Base-by-base conservation (phyloP, 805 yeast genomes). In the Lipomyces orientalis region DNA sequence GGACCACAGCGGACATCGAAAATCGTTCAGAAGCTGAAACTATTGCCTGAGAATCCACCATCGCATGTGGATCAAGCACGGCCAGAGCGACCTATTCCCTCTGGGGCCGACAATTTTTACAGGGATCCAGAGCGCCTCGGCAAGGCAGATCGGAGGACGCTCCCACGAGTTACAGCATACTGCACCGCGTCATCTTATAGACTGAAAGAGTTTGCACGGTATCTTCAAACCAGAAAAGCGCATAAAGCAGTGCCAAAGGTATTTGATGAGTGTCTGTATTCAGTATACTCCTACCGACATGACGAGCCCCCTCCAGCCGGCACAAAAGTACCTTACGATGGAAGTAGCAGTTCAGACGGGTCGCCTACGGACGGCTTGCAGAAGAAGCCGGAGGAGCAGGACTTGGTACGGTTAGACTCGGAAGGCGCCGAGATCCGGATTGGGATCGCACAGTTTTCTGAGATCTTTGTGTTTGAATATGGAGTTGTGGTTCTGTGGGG, bases 401-500 rank as follows among this genome's bases (percentile, higher is more conserved):
- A 73, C 37, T 22, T 87, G 10, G 90, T 90, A 7, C 79, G 96
- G 69, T 79, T 94, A 51, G 97, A 92, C 67, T 97, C 91, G 74
- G 97, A 93, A 77, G 98, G 98, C 65, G 97, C 97, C 39, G 97
- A 93, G 72, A 91, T 94, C 61, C 94, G 92, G 73, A 88, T 94
- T 59, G 92, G 93, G 62, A 89, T 88, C 73, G 84, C 86, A 67
- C 77, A 75, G 34, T 84, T 86, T 35, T 88, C 88, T 9, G 98
- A 93, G 76, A 82, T 93, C 8, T 95, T 93, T 75, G 82, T 95
- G 7, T 95, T 95, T 80, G 97, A 93, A 75, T 95, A 95, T 78
- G 99, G 99, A 25, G 99, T 95, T n/a, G 88, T 92, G 39, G 97
- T 95, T 1, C 80, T 95, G 81, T 95, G 99, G 99, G 99, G 99